phyloP scores from a whole-genome alignment of 2,329 filamentous ascomycete species.

The Cercospora sojina region DNA sequence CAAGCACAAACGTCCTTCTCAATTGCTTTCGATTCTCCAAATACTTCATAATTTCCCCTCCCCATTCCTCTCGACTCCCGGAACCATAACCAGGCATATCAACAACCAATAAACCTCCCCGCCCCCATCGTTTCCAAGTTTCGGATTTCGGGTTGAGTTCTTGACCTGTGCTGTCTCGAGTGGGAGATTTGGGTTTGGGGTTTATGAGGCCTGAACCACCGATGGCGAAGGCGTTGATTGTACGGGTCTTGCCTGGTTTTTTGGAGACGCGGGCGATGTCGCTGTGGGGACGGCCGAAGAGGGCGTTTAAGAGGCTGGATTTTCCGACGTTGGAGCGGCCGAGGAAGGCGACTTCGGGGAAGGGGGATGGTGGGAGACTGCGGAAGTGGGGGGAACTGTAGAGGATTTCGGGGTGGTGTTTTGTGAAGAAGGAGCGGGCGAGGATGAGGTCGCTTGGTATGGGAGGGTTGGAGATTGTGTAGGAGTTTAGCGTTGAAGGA shows the following conservation, averaged over 20 bases:
- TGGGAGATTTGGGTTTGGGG: constrained; percentile 13
- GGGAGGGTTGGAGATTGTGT: constrained; percentile 36
- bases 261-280: constrained; percentile 57
- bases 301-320: constrained; percentile 63
- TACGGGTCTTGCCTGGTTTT: constrained; percentile 61
- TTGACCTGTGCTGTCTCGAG: constrained; percentile 27
- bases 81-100: constrained; percentile 73
- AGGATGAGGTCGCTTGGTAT: constrained; percentile 41
- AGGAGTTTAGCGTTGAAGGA: constrained; percentile 36
- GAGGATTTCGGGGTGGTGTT: constrained; percentile 54
- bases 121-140: constrained; percentile 34
- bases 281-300: constrained; percentile 49
- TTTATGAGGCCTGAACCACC: constrained; percentile 39
- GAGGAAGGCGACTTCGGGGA: constrained; percentile 65
- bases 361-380: constrained; percentile 53
- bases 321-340: constrained; percentile 72
- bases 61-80: constrained; percentile 62
- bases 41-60: constrained; percentile 67
- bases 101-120: constrained; percentile 56
- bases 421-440: constrained; percentile 48
- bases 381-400: constrained; percentile 63
- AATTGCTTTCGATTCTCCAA: constrained; percentile 62
- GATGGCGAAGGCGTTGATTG: constrained; percentile 66
- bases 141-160: constrained; percentile 41
- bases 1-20: constrained; percentile 61